Evolutionary conservation across 176 grass and related monocot genomes (phyloP), one percentile per base, ranked within the genome.

Genomic region (Dactylis glomerata): DNA sequence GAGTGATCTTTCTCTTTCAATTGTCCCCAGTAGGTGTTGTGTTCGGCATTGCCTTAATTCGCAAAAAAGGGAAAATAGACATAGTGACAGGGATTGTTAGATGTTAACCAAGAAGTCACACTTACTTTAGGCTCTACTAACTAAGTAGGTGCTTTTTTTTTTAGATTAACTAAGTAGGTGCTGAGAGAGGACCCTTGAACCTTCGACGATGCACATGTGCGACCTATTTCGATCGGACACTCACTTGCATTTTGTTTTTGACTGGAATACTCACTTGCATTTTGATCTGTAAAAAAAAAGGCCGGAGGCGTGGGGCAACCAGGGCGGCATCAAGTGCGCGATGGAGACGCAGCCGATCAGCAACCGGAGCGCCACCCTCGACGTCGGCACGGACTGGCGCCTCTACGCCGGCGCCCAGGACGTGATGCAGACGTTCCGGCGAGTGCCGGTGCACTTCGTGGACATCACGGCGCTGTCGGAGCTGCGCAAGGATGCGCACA

Each of bases 281-380:
- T 10, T 23, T 28, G 1, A 40, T 82, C 6, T 78, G 6, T 40
- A 51, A 37, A 75, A 26, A 65, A 16, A 78, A 84, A 99, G 97
- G 82, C 88, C 91, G 3, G 86, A 89, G 67, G 90, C 90, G 1
- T 99, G 97, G 97, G 97, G 86, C 59, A 99, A 99, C 82, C 24
- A 91, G 0, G 90, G 70, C 44, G 97, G 97, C 64, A 94, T 99
- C 80, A 99, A 99, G 81, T 96, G 97, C 76, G 93, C 93, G 6
- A 82, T 90, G 88, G 93, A 95, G 88, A 95, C 90, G 58, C 55
- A 58, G 59, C 93, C 93, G 67, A 89, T 95, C 86, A 73, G 31
- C 67, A 92, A 89, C 90, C 49, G 73, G 16, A 84, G 66, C 71
- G n/a, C 73, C 23, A 77, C 90, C 86, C 90, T 95, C 20, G 90